Evolutionary conservation across 257 asterid genomes (phyloP).

Genomic region (Osmanthus fragrans): DNA sequence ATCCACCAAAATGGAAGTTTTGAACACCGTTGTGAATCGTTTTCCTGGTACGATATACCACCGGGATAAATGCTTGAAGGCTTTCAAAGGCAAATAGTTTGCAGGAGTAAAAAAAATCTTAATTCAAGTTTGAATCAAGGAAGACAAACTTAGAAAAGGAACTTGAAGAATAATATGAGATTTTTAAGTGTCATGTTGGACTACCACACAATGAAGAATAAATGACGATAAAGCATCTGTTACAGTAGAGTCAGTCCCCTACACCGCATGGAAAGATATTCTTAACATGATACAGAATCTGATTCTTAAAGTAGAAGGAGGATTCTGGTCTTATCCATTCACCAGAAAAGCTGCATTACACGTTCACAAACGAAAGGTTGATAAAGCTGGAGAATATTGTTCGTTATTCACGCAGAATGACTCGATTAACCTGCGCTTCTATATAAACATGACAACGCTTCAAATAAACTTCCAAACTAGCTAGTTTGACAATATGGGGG

Average conservation of each 20-base stretch:
- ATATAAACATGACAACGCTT: background rate
- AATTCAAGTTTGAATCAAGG: no score
- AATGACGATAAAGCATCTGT: background rate
- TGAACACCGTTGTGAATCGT: no score
- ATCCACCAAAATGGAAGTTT: no score
- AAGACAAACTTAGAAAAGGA: no score
- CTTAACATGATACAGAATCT: background rate
- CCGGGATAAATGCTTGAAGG: no score
- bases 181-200: background rate
- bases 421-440: background rate
- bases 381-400: background rate
- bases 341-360: background rate
- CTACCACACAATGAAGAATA: background rate
- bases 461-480: background rate
- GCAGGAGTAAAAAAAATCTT: no score
- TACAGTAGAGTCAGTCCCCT: background rate
- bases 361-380: background rate
- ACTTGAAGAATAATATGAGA: no score
- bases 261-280: background rate
- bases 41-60: no score
- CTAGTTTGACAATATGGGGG: conserved; percentile 45
- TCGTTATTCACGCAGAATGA: background rate
- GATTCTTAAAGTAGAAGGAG: background rate
- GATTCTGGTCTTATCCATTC: background rate
- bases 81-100: no score